A percentile compares a stretch with the other conserved stretches of the same genome.
phyloP scores from a whole-genome alignment of 1,284 basidiomycete species.

The Ganoderma lucidum region DNA sequence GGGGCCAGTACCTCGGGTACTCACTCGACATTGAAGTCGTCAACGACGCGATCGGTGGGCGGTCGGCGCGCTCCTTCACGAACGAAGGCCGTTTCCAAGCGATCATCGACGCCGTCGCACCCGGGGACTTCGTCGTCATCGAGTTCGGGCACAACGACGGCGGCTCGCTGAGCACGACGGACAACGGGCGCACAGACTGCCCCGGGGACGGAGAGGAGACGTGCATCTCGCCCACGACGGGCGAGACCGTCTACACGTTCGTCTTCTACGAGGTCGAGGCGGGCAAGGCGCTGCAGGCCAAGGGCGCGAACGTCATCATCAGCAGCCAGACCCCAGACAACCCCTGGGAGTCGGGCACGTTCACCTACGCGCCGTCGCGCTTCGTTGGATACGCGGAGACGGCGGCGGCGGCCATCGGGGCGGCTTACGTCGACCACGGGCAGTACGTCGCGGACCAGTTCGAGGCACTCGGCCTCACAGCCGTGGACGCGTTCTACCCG shows the following conservation, averaged over 20 bases:
- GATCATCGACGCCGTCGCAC: slow-evolving; percentile 20
- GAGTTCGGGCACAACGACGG: slow-evolving; percentile 58
- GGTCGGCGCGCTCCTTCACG: slow-evolving; percentile 51
- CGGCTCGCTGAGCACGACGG: slow-evolving; percentile 29
- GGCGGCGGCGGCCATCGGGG: slow-evolving; percentile 48
- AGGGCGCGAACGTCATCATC: slow-evolving; percentile 56
- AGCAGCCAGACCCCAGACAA: slow-evolving; percentile 59
- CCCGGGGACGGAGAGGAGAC: slow-evolving; percentile 17
- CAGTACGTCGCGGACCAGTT: slow-evolving; percentile 52
- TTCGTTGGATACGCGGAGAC: slow-evolving; percentile 56
- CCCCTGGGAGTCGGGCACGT: slow-evolving; percentile 48
- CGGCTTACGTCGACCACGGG: slow-evolving; percentile 56
- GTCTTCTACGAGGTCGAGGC: slow-evolving; percentile 49
- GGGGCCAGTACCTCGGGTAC: slow-evolving; percentile 53
- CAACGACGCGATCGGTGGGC: slow-evolving; percentile 55
- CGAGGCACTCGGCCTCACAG: slow-evolving; percentile 50
- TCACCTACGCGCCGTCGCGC: slow-evolving; percentile 45
- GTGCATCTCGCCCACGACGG: slow-evolving; percentile 21
- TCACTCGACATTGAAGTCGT: slow-evolving; percentile 52
- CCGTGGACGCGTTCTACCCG: slow-evolving; percentile 52
- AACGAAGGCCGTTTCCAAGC: slow-evolving; percentile 27
- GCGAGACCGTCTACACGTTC: slow-evolving; percentile 31
- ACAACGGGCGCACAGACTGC: slow-evolving; percentile 38
- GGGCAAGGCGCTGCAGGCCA: slow-evolving; percentile 50
- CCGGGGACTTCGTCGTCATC: slow-evolving; percentile 51